These are phyloP conservation scores for Penicillium ucsense DNA, from an alignment of 495 filamentous ascomycete genomes.

Conservation along the genomic window DNA sequence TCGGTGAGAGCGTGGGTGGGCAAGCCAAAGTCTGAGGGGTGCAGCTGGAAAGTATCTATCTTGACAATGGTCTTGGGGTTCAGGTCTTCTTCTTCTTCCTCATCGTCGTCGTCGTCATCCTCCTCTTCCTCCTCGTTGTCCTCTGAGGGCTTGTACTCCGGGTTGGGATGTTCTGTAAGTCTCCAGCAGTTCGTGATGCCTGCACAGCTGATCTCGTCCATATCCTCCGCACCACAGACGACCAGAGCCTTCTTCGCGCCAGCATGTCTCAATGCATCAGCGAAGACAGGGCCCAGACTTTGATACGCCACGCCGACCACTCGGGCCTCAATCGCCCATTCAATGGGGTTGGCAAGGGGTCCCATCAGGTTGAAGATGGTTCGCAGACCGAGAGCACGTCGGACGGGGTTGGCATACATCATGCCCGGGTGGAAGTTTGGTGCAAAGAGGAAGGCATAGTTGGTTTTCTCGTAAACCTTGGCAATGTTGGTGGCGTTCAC, in stretches of 20 bases:
- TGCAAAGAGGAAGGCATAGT: slow-evolving; percentile 94
- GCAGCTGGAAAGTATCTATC: slow-evolving; percentile 63
- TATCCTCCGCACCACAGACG: slow-evolving; percentile 86
- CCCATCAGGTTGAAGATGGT: slow-evolving; percentile 97
- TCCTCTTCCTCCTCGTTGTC: slow-evolving; percentile 23
- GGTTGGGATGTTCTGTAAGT: slow-evolving; percentile 47
- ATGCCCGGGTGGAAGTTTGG: slow-evolving; percentile 95
- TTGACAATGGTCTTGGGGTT: slow-evolving; percentile 38
- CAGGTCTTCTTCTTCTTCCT: slow-evolving; percentile 30
- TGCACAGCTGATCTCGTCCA: slow-evolving; percentile 91
- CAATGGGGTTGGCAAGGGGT: slow-evolving; percentile 80
- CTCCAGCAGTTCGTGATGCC: slow-evolving; percentile 82
- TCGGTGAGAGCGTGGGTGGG: slow-evolving; percentile 59
- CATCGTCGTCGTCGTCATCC: slow-evolving; percentile 31
- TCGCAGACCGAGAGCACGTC: slow-evolving; percentile 74
- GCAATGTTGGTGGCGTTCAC: slow-evolving; percentile 60
- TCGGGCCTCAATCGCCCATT: slow-evolving; percentile 72
- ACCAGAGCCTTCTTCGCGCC: slow-evolving; percentile 78
- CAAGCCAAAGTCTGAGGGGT: slow-evolving; percentile 79
- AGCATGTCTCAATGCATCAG: slow-evolving; percentile 67
- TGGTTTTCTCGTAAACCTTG: slow-evolving; percentile 61
- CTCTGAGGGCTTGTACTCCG: slow-evolving; percentile 22
- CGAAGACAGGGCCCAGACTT: slow-evolving; percentile 77
- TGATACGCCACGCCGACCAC: slow-evolving; percentile 84
- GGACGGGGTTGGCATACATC: slow-evolving; percentile 72